These are phyloP conservation scores for Tetrahymena thermophila DNA, from an alignment of 73 alveolate species.

Conservation along the genomic window DNA sequence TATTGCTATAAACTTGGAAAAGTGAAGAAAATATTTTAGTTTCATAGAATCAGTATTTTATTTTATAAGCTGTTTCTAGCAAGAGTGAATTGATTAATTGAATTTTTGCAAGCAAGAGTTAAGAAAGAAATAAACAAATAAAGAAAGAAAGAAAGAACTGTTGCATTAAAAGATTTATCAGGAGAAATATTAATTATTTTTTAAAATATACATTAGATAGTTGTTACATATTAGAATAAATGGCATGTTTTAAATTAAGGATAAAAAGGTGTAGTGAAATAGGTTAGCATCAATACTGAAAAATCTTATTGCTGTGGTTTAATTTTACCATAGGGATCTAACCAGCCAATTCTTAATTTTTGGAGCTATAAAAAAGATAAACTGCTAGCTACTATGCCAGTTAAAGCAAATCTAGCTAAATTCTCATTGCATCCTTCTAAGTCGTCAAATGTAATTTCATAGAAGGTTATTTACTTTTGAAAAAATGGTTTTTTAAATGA, in stretches of 20 bases:
- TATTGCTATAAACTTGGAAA: no score
- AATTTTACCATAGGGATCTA: neutral
- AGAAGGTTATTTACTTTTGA: neutral
- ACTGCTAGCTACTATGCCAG: slow-evolving; percentile 6
- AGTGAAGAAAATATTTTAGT: no score
- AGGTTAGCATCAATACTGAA: slow-evolving; percentile 8
- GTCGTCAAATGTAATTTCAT: neutral
- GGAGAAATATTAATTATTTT: neutral
- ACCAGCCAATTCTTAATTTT: slow-evolving; percentile 2
- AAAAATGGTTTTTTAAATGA: neutral
- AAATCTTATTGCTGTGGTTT: slow-evolving; percentile 20
- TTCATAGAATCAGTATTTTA: no score
- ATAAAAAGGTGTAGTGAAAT: slow-evolving; percentile 12
- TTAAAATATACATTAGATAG: slow-evolving; percentile 12
- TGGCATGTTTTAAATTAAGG: neutral
- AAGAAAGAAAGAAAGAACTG: neutral
- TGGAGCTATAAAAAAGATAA: slow-evolving; percentile 37
- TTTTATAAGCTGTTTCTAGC: no score
- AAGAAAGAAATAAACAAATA: no score
- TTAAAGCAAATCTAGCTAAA: slow-evolving; percentile 34
- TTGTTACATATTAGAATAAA: slow-evolving; percentile 11
- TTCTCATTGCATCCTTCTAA: slow-evolving; percentile 36
- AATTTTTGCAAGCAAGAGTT: no score
- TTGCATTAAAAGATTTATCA: neutral
- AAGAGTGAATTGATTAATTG: no score